Conservation (phyloP, 345 rosid species). For the Rhodamnia argentea region DNA sequence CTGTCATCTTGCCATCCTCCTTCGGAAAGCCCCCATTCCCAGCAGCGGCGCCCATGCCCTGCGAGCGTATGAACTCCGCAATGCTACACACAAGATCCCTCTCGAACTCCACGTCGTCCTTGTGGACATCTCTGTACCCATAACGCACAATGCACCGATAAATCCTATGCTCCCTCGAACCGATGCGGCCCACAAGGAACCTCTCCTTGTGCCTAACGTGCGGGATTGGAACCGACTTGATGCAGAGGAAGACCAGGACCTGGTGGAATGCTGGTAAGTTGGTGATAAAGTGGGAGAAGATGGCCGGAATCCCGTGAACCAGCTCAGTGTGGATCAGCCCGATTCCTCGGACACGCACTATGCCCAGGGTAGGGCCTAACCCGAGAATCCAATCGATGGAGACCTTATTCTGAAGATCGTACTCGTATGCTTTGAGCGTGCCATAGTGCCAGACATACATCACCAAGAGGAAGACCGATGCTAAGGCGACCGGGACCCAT, state of each 20-base stretch:
- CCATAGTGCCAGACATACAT: constrained; percentile 97
- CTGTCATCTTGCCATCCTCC: constrained; percentile 53
- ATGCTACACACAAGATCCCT: constrained; percentile 84
- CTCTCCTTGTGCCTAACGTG: constrained; percentile 82
- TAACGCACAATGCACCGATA: constrained; percentile 91
- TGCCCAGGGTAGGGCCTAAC: constrained; percentile 67
- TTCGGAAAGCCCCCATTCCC: constrained; percentile 12
- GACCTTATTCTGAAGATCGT: constrained; percentile 87
- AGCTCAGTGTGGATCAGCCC: constrained; percentile 91
- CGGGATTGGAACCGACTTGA: constrained; percentile 94
- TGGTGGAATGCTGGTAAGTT: constrained; percentile 95
- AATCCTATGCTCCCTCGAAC: constrained; percentile 60
- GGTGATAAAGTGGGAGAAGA: constrained; percentile 94
- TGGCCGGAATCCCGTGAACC: constrained; percentile 85
- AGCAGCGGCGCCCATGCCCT: constrained; percentile 4
- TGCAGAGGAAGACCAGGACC: constrained; percentile 82
- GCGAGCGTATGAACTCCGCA: constrained; percentile 67
- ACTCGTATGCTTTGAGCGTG: constrained; percentile 63
- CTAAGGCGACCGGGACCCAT: constrained; percentile 89
- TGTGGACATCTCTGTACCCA: constrained; percentile 86
- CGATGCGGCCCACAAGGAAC: constrained; percentile 73
- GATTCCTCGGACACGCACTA: constrained; percentile 78
- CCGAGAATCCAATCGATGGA: constrained; percentile 85
- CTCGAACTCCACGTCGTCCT: constrained; percentile 86
- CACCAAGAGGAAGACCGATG: constrained; percentile 51